Percentiles rank a stretch among this genome's conserved stretches.
These are phyloP conservation scores for Anthostomella pinea DNA, from an alignment of 2,329 filamentous ascomycete species.

Conservation along the genomic window DNA sequence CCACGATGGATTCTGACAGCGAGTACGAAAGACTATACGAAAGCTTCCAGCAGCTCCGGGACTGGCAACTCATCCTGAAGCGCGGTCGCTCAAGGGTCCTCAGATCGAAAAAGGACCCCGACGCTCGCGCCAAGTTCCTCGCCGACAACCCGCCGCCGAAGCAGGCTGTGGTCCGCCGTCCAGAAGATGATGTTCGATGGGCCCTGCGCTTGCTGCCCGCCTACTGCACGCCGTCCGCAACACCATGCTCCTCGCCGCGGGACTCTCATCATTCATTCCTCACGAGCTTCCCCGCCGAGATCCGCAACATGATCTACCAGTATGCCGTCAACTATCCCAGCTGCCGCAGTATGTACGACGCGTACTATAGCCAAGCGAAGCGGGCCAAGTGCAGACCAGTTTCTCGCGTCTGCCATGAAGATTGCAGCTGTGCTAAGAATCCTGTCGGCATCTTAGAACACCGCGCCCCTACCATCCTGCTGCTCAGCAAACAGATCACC, in stretches of 20 bases:
- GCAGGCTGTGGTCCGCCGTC: slow-evolving; percentile 12
- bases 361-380: slow-evolving; percentile 29
- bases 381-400: no score
- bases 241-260: no score
- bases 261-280: slow-evolving; percentile 23
- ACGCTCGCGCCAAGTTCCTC: slow-evolving; percentile 13
- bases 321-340: slow-evolving; percentile 28
- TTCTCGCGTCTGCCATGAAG: no score
- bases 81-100: slow-evolving; percentile 19
- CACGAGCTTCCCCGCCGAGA: slow-evolving; percentile 30
- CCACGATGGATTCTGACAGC: no score
- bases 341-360: slow-evolving; percentile 27
- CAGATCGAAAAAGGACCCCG: slow-evolving; percentile 20
- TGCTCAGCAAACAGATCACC: slow-evolving; percentile 35
- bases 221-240: slow-evolving; percentile 9
- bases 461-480: slow-evolving; percentile 32
- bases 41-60: slow-evolving; percentile 12
- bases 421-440: slow-evolving; percentile 4
- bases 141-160: slow-evolving; percentile 19
- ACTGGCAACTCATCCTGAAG: slow-evolving; percentile 7
- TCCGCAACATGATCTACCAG: slow-evolving; percentile 35
- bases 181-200: slow-evolving; percentile 14
- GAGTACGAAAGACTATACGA: no score
- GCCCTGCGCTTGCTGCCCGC: slow-evolving; percentile 19
- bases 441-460: slow-evolving; percentile 12